Conservation (phyloP, 139 green algal genomes). For the Volvox reticuliferus region DNA sequence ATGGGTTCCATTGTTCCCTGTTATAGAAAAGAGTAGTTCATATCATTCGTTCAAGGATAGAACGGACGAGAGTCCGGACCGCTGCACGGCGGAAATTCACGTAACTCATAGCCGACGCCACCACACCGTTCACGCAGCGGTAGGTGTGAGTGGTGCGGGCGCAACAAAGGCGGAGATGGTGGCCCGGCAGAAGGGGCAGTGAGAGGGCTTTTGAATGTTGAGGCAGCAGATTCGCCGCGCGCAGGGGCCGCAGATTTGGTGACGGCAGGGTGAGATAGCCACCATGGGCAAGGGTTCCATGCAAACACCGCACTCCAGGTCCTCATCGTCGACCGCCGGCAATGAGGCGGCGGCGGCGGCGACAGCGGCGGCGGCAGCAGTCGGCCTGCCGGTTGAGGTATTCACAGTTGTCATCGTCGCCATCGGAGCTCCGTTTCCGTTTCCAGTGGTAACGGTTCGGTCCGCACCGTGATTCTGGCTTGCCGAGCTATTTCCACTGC, state of each 20-base stretch:
- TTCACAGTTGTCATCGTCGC: no score
- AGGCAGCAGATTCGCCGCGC: constrained; percentile 46
- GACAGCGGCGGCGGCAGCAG: not conserved
- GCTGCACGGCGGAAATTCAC: not conserved
- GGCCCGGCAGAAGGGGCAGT: constrained; percentile 58
- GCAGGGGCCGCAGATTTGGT: constrained; percentile 53
- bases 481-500: not conserved
- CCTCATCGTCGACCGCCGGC: constrained; percentile 12
- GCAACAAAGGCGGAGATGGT: constrained; percentile 43
- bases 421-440: not conserved
- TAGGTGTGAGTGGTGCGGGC: not conserved
- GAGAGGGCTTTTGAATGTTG: constrained; percentile 43
- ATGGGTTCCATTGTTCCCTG: no score
- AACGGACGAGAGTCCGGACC: no score
- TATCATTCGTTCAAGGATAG: no score
- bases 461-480: no score
- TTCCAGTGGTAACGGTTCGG: no score
- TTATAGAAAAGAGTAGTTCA: no score
- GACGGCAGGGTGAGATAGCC: constrained; percentile 23
- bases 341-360: not conserved
- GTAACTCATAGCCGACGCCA: no score
- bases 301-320: constrained; percentile 53
- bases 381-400: not conserved
- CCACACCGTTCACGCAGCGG: not conserved
- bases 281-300: constrained; percentile 48